Conservation (phyloP, 139 green algal genomes). For the Ettlia oleoabundans region DNA sequence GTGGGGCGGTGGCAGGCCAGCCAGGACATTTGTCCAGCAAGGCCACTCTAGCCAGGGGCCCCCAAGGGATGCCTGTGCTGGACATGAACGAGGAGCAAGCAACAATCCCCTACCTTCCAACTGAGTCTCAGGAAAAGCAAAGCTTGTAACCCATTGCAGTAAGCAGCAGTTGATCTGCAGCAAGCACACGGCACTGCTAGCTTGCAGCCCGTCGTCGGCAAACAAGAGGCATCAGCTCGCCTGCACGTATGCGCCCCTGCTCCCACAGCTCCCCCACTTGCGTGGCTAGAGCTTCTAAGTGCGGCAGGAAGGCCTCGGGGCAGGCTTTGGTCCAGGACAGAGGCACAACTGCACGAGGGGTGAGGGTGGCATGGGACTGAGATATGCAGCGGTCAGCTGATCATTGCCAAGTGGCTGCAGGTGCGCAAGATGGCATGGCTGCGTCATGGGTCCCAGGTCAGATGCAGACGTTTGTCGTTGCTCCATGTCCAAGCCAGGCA, state of each 20-base stretch:
- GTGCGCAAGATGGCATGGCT: not conserved
- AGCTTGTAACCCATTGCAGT: too few relatives aligned
- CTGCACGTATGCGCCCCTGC: conserved; percentile 53
- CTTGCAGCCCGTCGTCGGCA: too few relatives aligned
- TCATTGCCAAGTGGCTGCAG: too few relatives aligned
- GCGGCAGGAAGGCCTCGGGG: conserved; percentile 63
- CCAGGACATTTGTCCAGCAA: too few relatives aligned
- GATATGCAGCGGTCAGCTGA: not conserved
- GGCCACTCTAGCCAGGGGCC: too few relatives aligned
- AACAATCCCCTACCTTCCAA: too few relatives aligned
- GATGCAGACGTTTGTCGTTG: not conserved
- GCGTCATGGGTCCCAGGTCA: not conserved
- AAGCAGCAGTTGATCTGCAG: too few relatives aligned
- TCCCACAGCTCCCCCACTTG: conserved; percentile 65
- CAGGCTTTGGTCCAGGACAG: conserved; percentile 54
- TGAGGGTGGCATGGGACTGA: not conserved
- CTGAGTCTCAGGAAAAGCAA: too few relatives aligned
- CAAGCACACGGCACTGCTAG: too few relatives aligned
- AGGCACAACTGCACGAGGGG: conserved; percentile 34
- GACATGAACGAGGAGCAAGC: too few relatives aligned
- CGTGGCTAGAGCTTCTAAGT: conserved; percentile 66
- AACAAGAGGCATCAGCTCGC: not conserved
- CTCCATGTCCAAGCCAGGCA: not conserved
- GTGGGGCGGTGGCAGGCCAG: too few relatives aligned
- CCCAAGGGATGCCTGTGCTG: too few relatives aligned